These are phyloP conservation scores for Neocatenulostroma microsporum DNA, from an alignment of 2,329 filamentous ascomycete species.

Conservation along the genomic window DNA sequence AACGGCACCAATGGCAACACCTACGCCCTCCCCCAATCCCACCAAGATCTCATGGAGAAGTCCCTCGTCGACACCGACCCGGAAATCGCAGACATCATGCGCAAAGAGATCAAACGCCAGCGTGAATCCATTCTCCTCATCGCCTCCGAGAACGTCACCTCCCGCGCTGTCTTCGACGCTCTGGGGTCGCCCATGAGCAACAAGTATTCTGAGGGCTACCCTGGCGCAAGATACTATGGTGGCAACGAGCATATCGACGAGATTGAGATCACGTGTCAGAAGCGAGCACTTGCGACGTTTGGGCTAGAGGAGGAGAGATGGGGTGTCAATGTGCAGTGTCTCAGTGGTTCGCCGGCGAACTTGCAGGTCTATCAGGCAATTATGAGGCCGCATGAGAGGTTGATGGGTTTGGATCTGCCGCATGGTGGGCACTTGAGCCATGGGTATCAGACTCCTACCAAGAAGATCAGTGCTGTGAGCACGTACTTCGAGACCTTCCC, in stretches of 20 bases:
- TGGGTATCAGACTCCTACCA: slow-evolving; percentile 87
- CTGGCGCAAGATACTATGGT: slow-evolving; percentile 96
- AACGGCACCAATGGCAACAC: slow-evolving; percentile 28
- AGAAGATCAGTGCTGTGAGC: slow-evolving; percentile 83
- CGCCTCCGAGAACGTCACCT: slow-evolving; percentile 98
- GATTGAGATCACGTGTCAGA: slow-evolving; percentile 92
- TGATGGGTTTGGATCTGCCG: slow-evolving; percentile 95
- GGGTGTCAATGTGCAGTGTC: slow-evolving; percentile 97
- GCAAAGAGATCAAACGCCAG: slow-evolving; percentile 91
- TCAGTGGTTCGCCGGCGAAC: slow-evolving; percentile 71
- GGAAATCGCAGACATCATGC: slow-evolving; percentile 95
- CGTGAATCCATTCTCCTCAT: slow-evolving; percentile 98
- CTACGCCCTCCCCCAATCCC: slow-evolving; percentile 59
- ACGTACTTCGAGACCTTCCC: slow-evolving; percentile 99
- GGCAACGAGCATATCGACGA: slow-evolving; percentile 98
- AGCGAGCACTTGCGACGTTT: slow-evolving; percentile 86
- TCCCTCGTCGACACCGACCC: slow-evolving; percentile 84
- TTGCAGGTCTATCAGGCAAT: slow-evolving; percentile 86
- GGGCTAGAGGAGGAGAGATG: slow-evolving; percentile 78
- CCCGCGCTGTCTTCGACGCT: slow-evolving; percentile 94
- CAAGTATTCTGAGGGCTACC: slow-evolving; percentile 99
- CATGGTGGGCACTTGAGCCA: slow-evolving; percentile 95
- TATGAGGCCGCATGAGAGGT: slow-evolving; percentile 82
- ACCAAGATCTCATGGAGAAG: slow-evolving; percentile 84
- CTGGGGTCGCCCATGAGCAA: slow-evolving; percentile 86